A percentile compares a stretch with the other conserved stretches of the same genome.
phyloP scores from a whole-genome alignment of 495 filamentous ascomycete species.

The Xylaria sp. region DNA sequence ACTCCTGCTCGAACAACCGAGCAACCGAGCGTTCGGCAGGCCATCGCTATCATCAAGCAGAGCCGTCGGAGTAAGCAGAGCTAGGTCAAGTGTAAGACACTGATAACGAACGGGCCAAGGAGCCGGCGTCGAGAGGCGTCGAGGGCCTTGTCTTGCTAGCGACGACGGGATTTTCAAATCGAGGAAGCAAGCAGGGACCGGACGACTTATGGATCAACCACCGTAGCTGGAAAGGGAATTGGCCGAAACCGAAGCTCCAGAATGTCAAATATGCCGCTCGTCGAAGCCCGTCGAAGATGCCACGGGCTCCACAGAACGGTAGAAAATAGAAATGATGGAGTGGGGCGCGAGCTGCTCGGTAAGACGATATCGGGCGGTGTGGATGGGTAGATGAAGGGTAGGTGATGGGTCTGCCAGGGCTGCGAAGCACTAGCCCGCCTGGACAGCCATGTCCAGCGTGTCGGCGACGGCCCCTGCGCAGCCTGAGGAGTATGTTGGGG shows the following conservation, averaged over 20 bases:
- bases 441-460: conserved; percentile 14
- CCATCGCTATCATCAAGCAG: background rate
- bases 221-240: conserved; percentile 14
- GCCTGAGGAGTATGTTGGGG: conserved; percentile 20
- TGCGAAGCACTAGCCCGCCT: conserved; percentile 8
- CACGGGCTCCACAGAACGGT: conserved; percentile 12
- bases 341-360: conserved; percentile 8
- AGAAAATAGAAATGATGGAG: conserved; percentile 23
- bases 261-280: conserved; percentile 7
- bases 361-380: conserved; percentile 25
- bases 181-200: background rate
- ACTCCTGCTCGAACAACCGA: background rate
- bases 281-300: background rate
- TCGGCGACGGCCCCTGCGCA: conserved; percentile 14
- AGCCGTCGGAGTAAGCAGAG: conserved; percentile 23
- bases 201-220: conserved; percentile 5
- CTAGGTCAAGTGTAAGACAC: conserved; percentile 16
- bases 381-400: too few relatives aligned
- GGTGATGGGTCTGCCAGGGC: conserved; percentile 8
- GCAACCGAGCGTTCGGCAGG: background rate
- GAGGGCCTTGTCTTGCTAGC: background rate
- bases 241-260: background rate
- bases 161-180: background rate
- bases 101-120: conserved; percentile 21
- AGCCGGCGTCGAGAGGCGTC: background rate